Conservation (phyloP, 1,284 basidiomycete genomes). For the Dichomitus squalens region DNA sequence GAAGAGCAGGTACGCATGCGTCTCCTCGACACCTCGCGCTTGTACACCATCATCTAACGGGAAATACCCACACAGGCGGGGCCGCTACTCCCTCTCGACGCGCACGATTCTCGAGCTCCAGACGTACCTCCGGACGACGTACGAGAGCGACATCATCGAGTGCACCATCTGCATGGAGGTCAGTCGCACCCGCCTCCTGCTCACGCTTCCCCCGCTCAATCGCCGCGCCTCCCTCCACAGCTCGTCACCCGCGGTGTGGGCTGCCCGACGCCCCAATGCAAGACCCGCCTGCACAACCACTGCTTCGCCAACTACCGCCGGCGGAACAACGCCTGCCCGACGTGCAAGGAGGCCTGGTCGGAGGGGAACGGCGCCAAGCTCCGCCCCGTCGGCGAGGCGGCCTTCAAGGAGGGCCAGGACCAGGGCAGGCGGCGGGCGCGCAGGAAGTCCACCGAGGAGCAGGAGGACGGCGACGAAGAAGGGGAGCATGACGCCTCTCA, state of each 20-base stretch:
- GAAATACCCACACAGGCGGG: slow-evolving; percentile 35
- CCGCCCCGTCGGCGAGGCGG: slow-evolving; percentile 62
- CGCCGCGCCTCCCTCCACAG: slow-evolving; percentile 35
- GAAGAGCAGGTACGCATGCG: slow-evolving; percentile 65
- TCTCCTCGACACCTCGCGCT: slow-evolving; percentile 13
- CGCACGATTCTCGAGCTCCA: slow-evolving; percentile 77
- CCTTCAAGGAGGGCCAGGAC: slow-evolving; percentile 60
- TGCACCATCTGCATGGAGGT: slow-evolving; percentile 80
- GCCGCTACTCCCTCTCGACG: slow-evolving; percentile 77
- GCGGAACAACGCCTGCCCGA: slow-evolving; percentile 51
- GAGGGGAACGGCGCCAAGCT: slow-evolving; percentile 46
- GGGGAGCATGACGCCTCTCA: slow-evolving; percentile 45
- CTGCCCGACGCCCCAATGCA: slow-evolving; percentile 67
- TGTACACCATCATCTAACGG: background rate
- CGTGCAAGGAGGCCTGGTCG: slow-evolving; percentile 63
- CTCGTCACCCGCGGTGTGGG: slow-evolving; percentile 68
- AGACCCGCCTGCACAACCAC: slow-evolving; percentile 64
- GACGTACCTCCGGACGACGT: slow-evolving; percentile 75
- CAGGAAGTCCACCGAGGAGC: slow-evolving; percentile 34
- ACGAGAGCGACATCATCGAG: slow-evolving; percentile 69
- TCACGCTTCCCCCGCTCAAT: background rate
- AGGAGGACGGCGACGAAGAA: slow-evolving; percentile 46
- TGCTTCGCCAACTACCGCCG: slow-evolving; percentile 58
- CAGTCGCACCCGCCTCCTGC: slow-evolving; percentile 22
- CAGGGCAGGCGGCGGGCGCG: slow-evolving; percentile 48